These are phyloP conservation scores for Paecilomyces sp. DNA, from an alignment of 2,329 filamentous ascomycete genomes.

Conservation along the genomic window DNA sequence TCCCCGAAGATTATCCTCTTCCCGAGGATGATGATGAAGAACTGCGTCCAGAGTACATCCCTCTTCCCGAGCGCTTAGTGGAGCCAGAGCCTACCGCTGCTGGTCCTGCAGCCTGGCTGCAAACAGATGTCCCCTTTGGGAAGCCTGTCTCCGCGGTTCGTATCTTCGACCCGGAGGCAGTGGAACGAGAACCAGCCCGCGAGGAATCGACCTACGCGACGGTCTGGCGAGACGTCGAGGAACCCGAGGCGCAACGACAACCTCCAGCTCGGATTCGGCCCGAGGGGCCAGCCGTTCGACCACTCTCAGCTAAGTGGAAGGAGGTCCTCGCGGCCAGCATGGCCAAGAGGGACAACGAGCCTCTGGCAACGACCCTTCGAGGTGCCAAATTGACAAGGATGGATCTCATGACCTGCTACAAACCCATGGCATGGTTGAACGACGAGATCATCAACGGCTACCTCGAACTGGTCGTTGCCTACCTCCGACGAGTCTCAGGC, in stretches of 20 bases:
- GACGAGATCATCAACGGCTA: conserved; percentile 43
- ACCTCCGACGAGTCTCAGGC: conserved; percentile 24
- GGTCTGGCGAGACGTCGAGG: conserved; percentile 19
- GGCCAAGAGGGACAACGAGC: conserved; percentile 13
- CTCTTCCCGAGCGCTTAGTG: background rate
- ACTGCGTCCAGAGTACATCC: background rate
- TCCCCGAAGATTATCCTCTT: background rate
- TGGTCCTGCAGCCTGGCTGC: background rate
- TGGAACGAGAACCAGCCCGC: background rate
- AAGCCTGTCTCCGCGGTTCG: conserved; percentile 3
- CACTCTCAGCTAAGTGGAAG: conserved; percentile 30
- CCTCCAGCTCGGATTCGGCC: conserved; percentile 11
- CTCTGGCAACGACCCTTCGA: conserved; percentile 23
- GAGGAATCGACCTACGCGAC: conserved; percentile 20
- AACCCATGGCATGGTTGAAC: conserved; percentile 34
- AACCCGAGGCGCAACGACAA: conserved; percentile 7
- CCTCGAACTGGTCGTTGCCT: conserved; percentile 33
- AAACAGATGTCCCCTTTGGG: conserved; percentile 3
- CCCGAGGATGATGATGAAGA: background rate
- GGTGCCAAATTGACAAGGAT: conserved; percentile 30
- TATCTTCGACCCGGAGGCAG: background rate
- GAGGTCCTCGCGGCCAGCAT: conserved; percentile 22
- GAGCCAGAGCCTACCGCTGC: background rate
- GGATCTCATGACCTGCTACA: conserved; percentile 31
- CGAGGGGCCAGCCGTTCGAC: conserved; percentile 25